These are phyloP conservation scores for Mallotus repandus DNA, from an alignment of 441 rosid genomes.

Conservation along the genomic window DNA sequence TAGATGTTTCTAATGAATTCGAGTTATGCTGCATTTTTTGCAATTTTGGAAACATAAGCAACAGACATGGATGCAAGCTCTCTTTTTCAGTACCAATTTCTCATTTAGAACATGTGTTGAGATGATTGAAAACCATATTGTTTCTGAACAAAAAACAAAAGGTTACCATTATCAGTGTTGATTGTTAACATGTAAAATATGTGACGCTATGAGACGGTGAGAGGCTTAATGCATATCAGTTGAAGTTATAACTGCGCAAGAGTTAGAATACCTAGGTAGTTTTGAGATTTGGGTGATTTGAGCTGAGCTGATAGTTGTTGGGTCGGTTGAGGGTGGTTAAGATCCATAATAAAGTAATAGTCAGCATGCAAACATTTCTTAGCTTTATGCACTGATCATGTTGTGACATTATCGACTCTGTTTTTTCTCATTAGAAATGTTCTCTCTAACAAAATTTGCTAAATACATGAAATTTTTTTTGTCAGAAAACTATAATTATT, in stretches of 20 bases:
- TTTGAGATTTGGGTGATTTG: background rate
- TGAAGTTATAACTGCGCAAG: background rate
- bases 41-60: background rate
- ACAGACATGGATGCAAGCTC: background rate
- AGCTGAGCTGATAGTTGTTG: background rate
- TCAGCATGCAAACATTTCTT: background rate
- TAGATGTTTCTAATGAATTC: background rate
- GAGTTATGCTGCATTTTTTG: background rate
- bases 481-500: background rate
- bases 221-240: too few species aligned
- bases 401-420: background rate
- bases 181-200: background rate
- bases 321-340: background rate
- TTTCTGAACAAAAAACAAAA: background rate
- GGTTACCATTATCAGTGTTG: background rate
- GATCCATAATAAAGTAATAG: background rate
- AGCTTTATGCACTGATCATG: background rate
- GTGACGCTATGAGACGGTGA: background rate
- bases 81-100: background rate
- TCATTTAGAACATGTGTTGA: background rate
- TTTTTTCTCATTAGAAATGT: background rate
- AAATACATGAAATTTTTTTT: background rate
- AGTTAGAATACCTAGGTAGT: background rate
- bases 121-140: background rate
- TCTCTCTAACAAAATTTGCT: background rate